phyloP scores from a whole-genome alignment of 73 alveolate species.

The Tetrahymena elliotti region DNA sequence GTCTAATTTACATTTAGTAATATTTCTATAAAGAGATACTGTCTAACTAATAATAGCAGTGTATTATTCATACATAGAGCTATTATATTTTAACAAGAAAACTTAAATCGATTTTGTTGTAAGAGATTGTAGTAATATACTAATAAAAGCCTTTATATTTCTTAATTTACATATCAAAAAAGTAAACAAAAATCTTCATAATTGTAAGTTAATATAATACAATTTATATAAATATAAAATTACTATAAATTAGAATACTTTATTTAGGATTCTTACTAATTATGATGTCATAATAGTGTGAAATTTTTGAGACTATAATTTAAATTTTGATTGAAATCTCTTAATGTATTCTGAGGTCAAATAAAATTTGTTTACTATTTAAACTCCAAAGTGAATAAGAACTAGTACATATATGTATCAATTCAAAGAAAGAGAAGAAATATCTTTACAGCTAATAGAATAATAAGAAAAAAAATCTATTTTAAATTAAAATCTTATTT shows the following conservation, averaged over 20 bases:
- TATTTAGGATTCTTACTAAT: too few relatives aligned
- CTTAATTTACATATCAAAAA: neutral
- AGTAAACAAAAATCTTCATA: neutral
- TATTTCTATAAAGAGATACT: neutral
- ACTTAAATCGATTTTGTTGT: neutral
- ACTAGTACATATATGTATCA: neutral
- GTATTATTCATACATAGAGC: too few relatives aligned
- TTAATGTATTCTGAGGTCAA: neutral
- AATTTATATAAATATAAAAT: too few relatives aligned
- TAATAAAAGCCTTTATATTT: neutral
- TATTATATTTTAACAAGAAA: too few relatives aligned
- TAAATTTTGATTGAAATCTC: too few relatives aligned
- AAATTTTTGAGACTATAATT: too few relatives aligned
- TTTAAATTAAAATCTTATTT: too few relatives aligned
- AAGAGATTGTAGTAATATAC: neutral
- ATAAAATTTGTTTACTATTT: too few relatives aligned
- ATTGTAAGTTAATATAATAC: too few relatives aligned
- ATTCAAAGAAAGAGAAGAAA: neutral
- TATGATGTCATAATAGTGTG: neutral
- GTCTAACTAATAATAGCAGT: neutral
- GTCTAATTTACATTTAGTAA: too few relatives aligned
- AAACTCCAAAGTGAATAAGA: neutral
- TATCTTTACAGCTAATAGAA: neutral
- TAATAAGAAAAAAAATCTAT: neutral
- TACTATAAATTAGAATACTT: too few relatives aligned